Base-by-base conservation (phyloP, 1,284 basidiomycete species). In the Rhodotorula sp. region DNA sequence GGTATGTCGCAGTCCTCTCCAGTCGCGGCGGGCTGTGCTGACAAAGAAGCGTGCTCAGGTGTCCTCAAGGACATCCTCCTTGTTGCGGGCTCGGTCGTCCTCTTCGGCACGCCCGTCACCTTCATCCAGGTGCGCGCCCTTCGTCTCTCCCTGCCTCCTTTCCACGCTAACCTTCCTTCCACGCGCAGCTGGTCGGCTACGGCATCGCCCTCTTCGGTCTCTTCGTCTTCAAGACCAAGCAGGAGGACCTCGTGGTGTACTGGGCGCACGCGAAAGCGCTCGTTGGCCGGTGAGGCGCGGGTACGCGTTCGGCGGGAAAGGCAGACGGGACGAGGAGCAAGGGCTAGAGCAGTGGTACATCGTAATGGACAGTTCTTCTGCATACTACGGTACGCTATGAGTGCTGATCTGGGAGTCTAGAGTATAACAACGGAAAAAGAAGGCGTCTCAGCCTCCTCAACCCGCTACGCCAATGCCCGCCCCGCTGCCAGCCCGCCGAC, bases 51-150 rank as follows among this genome's bases (percentile, higher is more conserved):
- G 12, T 27, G 17, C 27, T 7, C 74, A 39, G 80, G 80, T 1
- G 80, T 81, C 7, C 56, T 81, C 58, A 81, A 82, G 73, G 81
- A 85, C 74, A 83, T 85, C 61, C 76, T 84, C 32, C 80, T 85
- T 65, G 84, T 85, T 65, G 71, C 80, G 7, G 81, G 81, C 50
- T 81, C 81, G 50, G 82, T 84, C 69, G 69, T 83, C 56, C 71
- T 84, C 48, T 80, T 84, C 44, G 82, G 83, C 32, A 81, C 81
- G 48, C 77, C 79, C 19, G 81, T 85, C 68, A 82, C 82, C 8
- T 32, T 56, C n/a, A 53, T 66, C 27, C 71, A 67, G 57, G 65
- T 66, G 34, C 65, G n/a, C n/a, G n/a, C n/a, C n/a, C n/a, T n/a
- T n/a, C n/a, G 65, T 36, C 39, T n/a, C 21, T 29, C 27, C 44